Evolutionary conservation across 2,329 filamentous ascomycete genomes (phyloP), one percentile per base, ranked within the genome.

Genomic region (Acarospora socialis): DNA sequence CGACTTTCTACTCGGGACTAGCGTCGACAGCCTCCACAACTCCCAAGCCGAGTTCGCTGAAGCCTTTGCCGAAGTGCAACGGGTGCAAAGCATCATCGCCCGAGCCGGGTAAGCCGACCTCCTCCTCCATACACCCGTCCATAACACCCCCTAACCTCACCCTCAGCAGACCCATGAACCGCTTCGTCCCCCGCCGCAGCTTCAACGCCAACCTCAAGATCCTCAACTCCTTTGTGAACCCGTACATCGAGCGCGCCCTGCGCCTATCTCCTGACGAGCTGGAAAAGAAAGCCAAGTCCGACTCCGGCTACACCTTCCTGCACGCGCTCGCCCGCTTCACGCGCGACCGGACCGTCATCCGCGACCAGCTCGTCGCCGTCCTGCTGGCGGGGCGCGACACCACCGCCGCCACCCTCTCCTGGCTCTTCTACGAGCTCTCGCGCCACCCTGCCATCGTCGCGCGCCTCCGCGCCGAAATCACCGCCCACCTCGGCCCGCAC

Each of bases 271-370:
- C 68, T 0, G 66, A 71, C 8, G 77, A 87, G 50, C 67, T 86
- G 4, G 69, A 71, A 21, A 63, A 70, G 40, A 78, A 75, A 55
- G 66, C 65, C 36, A 80, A 77, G 50, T 71, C 70, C 4, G 75
- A 81, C 48, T 32, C 33, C 15, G 35, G 34, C 5, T 86, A 83
- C 57, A 86, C 77, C 3, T 87, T 90, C 55, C 65, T 90, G 18
- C 78, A 90, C 54, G 77, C 79, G 17, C 65, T 87, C 8, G 80
- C 80, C 21, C 62, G 63, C 25, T 81, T 79, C 56, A 86, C 81
- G 0, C 69, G 77, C 18, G 46, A 47, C 25, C 38, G 39, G 7
- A 39, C 39, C 23, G 65, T 80, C 7, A 64, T 87, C 7, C 76
- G 79, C 25, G 80, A 87, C 54, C 80, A 87, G 54, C 60, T 87